Conservation (phyloP, 192 early-diverging fungal genomes). For the Rhizoclosmatium sp. region DNA sequence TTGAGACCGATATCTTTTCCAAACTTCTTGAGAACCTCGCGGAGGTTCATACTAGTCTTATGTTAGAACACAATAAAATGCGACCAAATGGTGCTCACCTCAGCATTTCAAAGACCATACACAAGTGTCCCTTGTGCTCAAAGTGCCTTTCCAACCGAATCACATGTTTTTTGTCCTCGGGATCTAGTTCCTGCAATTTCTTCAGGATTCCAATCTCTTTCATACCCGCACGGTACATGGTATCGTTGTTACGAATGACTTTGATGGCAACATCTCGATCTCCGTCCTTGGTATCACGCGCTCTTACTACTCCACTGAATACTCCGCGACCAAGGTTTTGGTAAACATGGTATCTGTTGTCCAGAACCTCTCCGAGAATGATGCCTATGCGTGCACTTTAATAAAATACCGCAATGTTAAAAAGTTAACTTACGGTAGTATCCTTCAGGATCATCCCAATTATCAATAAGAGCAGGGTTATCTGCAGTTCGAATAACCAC, state of each 20-base stretch:
- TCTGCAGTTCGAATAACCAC: slow-evolving; percentile 50
- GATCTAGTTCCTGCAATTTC: slow-evolving; percentile 83
- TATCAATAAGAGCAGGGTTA: slow-evolving; percentile 74
- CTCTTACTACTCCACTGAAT: slow-evolving; percentile 93
- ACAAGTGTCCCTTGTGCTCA: slow-evolving; percentile 89
- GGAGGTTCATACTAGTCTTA: slow-evolving; percentile 81
- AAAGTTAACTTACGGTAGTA: slow-evolving; percentile 82
- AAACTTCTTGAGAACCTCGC: slow-evolving; percentile 93
- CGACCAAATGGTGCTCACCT: slow-evolving; percentile 52
- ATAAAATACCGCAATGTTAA: too few species aligned
- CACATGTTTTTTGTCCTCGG: slow-evolving; percentile 86
- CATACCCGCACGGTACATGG: slow-evolving; percentile 86
- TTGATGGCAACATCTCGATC: slow-evolving; percentile 92
- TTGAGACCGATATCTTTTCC: slow-evolving; percentile 93
- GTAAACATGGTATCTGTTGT: slow-evolving; percentile 86
- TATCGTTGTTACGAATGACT: slow-evolving; percentile 93
- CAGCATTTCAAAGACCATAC: slow-evolving; percentile 94
- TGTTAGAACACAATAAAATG: neutral
- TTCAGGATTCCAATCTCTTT: slow-evolving; percentile 92
- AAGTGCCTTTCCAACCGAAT: slow-evolving; percentile 87
- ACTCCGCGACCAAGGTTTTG: slow-evolving; percentile 92
- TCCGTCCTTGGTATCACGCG: slow-evolving; percentile 74
- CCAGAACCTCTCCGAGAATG: slow-evolving; percentile 85
- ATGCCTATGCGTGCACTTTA: slow-evolving; percentile 48
- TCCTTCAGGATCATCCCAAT: slow-evolving; percentile 97